Evolutionary conservation across 1,284 basidiomycete species (phyloP).

Genomic region (Irpex sp.): DNA sequence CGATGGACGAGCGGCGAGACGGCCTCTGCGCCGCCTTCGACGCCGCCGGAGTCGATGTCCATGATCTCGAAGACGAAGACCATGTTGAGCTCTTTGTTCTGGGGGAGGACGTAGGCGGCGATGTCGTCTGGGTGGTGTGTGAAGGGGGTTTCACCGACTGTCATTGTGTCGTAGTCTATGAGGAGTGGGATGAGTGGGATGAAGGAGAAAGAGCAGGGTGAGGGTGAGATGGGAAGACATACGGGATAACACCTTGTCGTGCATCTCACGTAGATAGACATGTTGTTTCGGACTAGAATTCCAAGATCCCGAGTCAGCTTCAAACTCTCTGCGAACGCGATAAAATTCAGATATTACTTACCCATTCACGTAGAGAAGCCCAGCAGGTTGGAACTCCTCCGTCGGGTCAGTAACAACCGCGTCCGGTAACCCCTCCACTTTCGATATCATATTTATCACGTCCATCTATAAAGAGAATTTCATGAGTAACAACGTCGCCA

Average conservation of each 20-base stretch:
- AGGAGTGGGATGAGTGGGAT: neutral
- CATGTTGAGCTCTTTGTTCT: slow-evolving; percentile 64
- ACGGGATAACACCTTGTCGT: slow-evolving; percentile 54
- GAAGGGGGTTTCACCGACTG: slow-evolving; percentile 18
- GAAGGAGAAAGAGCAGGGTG: slow-evolving; percentile 20
- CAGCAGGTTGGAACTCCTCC: slow-evolving; percentile 55
- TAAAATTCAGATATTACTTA: slow-evolving; percentile 22
- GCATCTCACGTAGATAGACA: slow-evolving; percentile 68
- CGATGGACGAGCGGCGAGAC: slow-evolving; percentile 37
- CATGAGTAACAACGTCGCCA: too few species aligned
- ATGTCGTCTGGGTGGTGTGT: slow-evolving; percentile 38
- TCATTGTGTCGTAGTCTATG: slow-evolving; percentile 32
- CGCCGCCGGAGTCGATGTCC: slow-evolving; percentile 46
- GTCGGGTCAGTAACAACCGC: slow-evolving; percentile 51
- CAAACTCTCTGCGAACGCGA: neutral
- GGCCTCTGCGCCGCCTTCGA: slow-evolving; percentile 20
- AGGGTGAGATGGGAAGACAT: neutral
- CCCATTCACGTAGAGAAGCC: slow-evolving; percentile 58
- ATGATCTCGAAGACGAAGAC: slow-evolving; percentile 66
- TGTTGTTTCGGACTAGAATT: slow-evolving; percentile 54
- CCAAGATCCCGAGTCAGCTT: neutral
- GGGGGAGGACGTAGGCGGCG: slow-evolving; percentile 56
- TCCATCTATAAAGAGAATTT: slow-evolving; percentile 50
- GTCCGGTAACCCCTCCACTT: slow-evolving; percentile 61
- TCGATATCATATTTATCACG: slow-evolving; percentile 67